Evolutionary conservation across 1,139 yeast species (phyloP), one percentile per base, ranked within the genome.

Genomic region (Geotrichum candidum): DNA sequence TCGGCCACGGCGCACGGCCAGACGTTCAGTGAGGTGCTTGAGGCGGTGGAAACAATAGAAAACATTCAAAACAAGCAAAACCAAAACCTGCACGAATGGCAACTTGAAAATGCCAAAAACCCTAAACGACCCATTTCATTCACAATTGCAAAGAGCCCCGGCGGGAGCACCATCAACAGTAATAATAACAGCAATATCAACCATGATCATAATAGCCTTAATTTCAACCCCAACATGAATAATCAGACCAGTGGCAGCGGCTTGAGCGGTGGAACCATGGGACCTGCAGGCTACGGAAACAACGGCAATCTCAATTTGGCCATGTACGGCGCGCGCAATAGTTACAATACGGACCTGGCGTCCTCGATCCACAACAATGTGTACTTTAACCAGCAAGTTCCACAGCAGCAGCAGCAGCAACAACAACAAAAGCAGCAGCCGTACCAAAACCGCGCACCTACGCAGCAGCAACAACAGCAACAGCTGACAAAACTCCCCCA

Each of bases 11-110:
- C 52, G 10, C 61, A 61, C 23, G 61, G 55, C 22, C 63, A 61
- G 45, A 64, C 65, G 50, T 61, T 69, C 25, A 61, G 65, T 6
- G 72, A 69, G 27, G 65, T 69, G n/a, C 61, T 69, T 38, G 67
- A 70, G 10, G 60, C 63, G 1, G 65, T 68, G 15, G 69, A 65
- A 51, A 60, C 18, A 5, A 41, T 69, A 35, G 67, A 70, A 11
- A 58, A 61, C 2, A 64, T 68, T 18, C 68, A 65, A 50, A 60
- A 60, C 11, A 50, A 58, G 18, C 54, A 33, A 23, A 59, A 23
- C 11, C 55, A 33, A 22, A 35, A 46, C 25, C 54, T 45, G 35
- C 25, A 41, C 48, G 61, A 56, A 48, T 58, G 63, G 61, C 55
- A 51, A n/a, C 56, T 51, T 2, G 63, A 57, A 9, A 29, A 45